Evolutionary conservation across 768 basidiomycete genomes (phyloP).

Genomic region (Botryobasidium botryosum): DNA sequence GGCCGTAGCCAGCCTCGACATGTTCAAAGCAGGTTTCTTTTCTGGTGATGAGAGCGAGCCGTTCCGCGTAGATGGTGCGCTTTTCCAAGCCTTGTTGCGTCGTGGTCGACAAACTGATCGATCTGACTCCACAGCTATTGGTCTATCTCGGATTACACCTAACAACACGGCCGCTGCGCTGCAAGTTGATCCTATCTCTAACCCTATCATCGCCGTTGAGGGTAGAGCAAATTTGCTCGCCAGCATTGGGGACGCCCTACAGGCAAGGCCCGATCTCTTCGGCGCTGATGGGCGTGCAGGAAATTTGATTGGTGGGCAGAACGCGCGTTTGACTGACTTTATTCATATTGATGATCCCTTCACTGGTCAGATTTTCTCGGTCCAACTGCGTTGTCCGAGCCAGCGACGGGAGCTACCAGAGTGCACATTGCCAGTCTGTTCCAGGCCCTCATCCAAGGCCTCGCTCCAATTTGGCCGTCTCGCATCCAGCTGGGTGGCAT

Average conservation of each 20-base stretch:
- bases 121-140: neutral
- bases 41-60: conserved; percentile 45
- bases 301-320: conserved; percentile 47
- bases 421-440: conserved; percentile 68
- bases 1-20: conserved; percentile 76
- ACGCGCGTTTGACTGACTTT: neutral
- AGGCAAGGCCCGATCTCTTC: conserved; percentile 47
- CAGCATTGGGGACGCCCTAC: conserved; percentile 56
- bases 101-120: neutral
- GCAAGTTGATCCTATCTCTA: conserved; percentile 51
- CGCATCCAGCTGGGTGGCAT: conserved; percentile 49
- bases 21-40: conserved; percentile 77
- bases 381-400: neutral
- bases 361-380: conserved; percentile 4
- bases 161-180: conserved; percentile 46
- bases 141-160: conserved; percentile 30
- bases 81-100: conserved; percentile 2
- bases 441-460: conserved; percentile 62
- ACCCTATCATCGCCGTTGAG: conserved; percentile 82
- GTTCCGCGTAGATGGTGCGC: conserved; percentile 64
- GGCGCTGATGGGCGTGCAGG: conserved; percentile 62
- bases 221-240: conserved; percentile 66
- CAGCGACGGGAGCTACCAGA: conserved; percentile 23
- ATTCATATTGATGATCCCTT: neutral
- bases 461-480: conserved; percentile 79